A percentile compares a stretch with the other conserved stretches of the same genome.
Conservation (phyloP, 192 early-diverging fungal species). For the Spizellomyces punctatus region DNA sequence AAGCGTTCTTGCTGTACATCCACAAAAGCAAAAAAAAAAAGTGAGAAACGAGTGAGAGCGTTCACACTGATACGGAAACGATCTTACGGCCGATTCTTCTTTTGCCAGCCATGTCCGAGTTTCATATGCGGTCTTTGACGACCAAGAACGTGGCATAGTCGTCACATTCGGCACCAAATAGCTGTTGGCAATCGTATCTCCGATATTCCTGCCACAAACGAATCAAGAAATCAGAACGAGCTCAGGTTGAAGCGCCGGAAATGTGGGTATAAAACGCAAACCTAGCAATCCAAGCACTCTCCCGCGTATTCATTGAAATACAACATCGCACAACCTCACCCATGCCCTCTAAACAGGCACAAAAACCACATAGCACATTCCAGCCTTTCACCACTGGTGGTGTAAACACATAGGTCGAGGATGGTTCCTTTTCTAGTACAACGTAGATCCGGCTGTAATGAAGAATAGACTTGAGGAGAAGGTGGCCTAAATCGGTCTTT, state of each 20-base stretch:
- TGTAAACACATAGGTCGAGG: constrained; percentile 11
- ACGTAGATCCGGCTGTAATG: neutral
- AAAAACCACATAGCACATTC: constrained; percentile 1
- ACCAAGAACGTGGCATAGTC: constrained; percentile 19
- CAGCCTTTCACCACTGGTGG: constrained; percentile 17
- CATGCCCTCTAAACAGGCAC: neutral
- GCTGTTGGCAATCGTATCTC: constrained; percentile 6
- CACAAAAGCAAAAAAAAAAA: neutral
- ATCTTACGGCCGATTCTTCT: constrained; percentile 26
- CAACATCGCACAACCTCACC: constrained; percentile 4
- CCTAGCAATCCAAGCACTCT: constrained; percentile 36
- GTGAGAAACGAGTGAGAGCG: neutral
- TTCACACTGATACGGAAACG: neutral
- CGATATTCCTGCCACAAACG: constrained; percentile 10
- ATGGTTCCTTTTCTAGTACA: neutral
- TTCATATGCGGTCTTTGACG: constrained; percentile 25
- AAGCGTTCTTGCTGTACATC: constrained; percentile 38
- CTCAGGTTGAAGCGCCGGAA: too few relatives aligned
- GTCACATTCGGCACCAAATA: neutral
- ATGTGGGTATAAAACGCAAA: neutral
- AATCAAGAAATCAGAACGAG: neutral
- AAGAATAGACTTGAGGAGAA: constrained; percentile 8
- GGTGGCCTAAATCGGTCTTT: constrained; percentile 11
- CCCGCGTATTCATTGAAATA: constrained; percentile 13
- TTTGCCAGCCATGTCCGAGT: constrained; percentile 16